Evolutionary conservation across 768 basidiomycete genomes (phyloP).

Genomic region (Mycena haematopus): DNA sequence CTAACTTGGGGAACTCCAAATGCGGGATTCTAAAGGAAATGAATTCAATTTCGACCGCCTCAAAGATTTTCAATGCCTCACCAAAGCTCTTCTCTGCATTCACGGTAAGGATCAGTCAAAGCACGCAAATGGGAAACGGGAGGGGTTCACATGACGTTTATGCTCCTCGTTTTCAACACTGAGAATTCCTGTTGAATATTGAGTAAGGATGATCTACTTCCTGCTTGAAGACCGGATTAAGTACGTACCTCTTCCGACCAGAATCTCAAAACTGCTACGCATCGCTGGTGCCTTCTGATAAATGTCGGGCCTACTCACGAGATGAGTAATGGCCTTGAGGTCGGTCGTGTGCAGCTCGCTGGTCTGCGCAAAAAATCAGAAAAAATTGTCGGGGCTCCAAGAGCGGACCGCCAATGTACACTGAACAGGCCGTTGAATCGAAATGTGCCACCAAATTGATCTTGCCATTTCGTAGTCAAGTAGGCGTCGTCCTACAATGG

Average conservation of each 20-base stretch:
- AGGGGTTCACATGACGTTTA: slow-evolving; percentile 43
- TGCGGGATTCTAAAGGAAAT: slow-evolving; percentile 47
- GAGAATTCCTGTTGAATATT: slow-evolving; percentile 31
- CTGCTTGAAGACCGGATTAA: no score
- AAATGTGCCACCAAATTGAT: slow-evolving; percentile 10
- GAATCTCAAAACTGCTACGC: background rate
- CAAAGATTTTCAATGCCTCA: background rate
- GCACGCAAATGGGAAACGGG: background rate
- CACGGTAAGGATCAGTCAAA: no score
- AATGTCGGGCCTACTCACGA: slow-evolving; percentile 48
- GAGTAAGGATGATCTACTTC: slow-evolving; percentile 5
- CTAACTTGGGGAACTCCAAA: slow-evolving; percentile 52
- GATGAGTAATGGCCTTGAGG: slow-evolving; percentile 51
- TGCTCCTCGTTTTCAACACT: slow-evolving; percentile 44
- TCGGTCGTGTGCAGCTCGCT: slow-evolving; percentile 52
- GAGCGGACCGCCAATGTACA: background rate
- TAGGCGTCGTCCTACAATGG: slow-evolving; percentile 2
- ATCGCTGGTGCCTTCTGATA: slow-evolving; percentile 43
- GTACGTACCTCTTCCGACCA: slow-evolving; percentile 1
- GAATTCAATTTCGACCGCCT: background rate
- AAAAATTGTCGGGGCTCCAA: background rate
- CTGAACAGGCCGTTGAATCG: slow-evolving; percentile 16
- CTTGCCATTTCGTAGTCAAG: slow-evolving; percentile 11
- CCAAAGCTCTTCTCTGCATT: slow-evolving; percentile 8
- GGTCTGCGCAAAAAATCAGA: slow-evolving; percentile 30